Conservation (phyloP, 441 rosid species). For the Aleurites moluccanus region DNA sequence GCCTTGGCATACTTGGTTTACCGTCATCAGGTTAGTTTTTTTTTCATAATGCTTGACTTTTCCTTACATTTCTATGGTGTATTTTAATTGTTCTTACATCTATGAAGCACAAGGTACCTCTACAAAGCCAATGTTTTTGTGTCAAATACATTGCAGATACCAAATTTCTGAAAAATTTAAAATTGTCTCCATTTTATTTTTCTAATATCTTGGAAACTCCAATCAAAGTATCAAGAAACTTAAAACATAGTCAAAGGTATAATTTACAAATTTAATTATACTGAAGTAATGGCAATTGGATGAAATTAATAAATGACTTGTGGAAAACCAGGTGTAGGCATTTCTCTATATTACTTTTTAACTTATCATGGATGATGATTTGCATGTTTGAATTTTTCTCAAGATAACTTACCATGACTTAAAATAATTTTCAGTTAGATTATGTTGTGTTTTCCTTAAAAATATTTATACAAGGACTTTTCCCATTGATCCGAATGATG, state of each 20-base stretch:
- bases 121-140: neutral
- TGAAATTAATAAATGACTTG: neutral
- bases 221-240: neutral
- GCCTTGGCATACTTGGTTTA: constrained; percentile 89
- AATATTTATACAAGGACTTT: too few relatives aligned
- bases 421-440: too few relatives aligned
- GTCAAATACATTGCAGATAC: neutral
- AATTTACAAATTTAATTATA: too few relatives aligned
- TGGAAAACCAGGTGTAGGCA: neutral
- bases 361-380: too few relatives aligned
- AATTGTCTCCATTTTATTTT: too few relatives aligned
- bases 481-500: too few relatives aligned
- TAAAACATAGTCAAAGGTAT: too few relatives aligned
- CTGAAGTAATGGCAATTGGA: neutral
- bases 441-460: too few relatives aligned
- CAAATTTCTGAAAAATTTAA: neutral
- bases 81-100: neutral
- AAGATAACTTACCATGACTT: too few relatives aligned
- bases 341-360: too few relatives aligned
- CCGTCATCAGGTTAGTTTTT: constrained; percentile 83
- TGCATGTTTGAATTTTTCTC: too few relatives aligned
- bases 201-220: too few relatives aligned
- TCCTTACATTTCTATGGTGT: neutral
- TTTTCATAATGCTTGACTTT: neutral
- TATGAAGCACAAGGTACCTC: neutral